Conservation (phyloP, 345 rosid genomes). For the Citrus hindsii region DNA sequence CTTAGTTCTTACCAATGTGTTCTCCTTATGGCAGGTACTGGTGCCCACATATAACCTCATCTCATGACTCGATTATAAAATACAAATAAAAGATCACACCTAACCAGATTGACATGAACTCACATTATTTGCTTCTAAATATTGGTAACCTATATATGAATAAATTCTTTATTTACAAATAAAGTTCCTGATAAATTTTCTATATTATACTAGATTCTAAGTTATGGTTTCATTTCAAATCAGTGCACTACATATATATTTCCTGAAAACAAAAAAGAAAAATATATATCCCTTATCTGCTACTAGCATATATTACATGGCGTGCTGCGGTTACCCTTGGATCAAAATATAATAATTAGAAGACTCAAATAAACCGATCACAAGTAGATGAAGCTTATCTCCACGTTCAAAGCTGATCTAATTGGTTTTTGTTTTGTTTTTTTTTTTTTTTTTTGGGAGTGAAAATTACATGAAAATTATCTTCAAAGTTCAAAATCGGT, state of each 20-base stretch:
- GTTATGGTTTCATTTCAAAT: background rate
- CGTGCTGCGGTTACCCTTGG: background rate
- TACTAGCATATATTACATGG: background rate
- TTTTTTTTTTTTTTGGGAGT: background rate
- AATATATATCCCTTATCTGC: background rate
- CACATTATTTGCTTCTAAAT: constrained; percentile 3
- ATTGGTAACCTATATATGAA: background rate
- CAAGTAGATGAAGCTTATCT: constrained; percentile 1
- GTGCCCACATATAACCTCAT: background rate
- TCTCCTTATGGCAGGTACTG: background rate
- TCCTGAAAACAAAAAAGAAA: background rate
- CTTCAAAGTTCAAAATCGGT: background rate
- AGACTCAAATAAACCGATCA: background rate
- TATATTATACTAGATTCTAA: background rate
- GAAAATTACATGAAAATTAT: background rate
- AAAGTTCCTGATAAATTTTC: background rate
- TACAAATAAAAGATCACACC: constrained; percentile 7
- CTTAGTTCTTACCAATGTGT: background rate
- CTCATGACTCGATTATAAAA: background rate
- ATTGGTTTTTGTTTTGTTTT: no score
- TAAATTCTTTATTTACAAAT: background rate
- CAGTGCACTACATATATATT: background rate
- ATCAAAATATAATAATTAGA: background rate
- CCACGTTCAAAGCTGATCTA: background rate
- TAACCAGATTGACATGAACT: constrained; percentile 8